Evolutionary conservation across 1,139 yeast species (phyloP).

Genomic region (Zygoascus hellenicus): DNA sequence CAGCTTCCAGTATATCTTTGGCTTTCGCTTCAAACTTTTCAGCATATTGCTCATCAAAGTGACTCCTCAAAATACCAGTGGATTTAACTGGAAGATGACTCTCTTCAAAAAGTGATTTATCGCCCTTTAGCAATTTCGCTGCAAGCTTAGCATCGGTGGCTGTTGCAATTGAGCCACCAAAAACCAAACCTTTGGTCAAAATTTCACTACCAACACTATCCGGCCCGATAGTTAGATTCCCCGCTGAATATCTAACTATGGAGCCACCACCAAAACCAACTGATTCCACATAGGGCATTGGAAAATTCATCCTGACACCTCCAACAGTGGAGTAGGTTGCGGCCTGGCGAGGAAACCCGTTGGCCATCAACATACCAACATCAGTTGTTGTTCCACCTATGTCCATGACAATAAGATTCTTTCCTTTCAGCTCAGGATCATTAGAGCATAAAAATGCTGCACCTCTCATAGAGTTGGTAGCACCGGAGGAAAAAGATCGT

Average conservation of each 20-base stretch:
- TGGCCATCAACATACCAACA: slow-evolving; percentile 37
- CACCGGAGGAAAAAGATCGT: slow-evolving; percentile 42
- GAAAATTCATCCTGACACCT: slow-evolving; percentile 41
- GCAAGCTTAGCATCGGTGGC: slow-evolving; percentile 38
- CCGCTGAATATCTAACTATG: slow-evolving; percentile 29
- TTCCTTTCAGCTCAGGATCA: slow-evolving; percentile 28
- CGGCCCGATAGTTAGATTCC: slow-evolving; percentile 36
- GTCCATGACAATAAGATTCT: slow-evolving; percentile 36
- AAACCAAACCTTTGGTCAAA: slow-evolving; percentile 30
- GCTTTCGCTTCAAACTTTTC: slow-evolving; percentile 24
- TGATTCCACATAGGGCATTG: slow-evolving; percentile 43
- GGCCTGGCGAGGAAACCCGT: slow-evolving; percentile 41
- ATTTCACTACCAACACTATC: slow-evolving; percentile 41
- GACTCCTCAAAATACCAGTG: neutral
- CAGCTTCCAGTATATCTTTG: slow-evolving; percentile 32
- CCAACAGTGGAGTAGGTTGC: slow-evolving; percentile 38
- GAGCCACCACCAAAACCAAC: slow-evolving; percentile 45
- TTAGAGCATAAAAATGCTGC: slow-evolving; percentile 38
- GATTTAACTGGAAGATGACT: neutral
- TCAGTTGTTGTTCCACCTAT: slow-evolving; percentile 45
- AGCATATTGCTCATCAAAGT: slow-evolving; percentile 6
- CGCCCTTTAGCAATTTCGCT: neutral
- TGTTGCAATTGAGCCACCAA: slow-evolving; percentile 38
- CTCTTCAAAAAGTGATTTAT: neutral
- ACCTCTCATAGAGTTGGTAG: slow-evolving; percentile 45